Percentiles rank a stretch among this genome's conserved stretches.
Conservation (phyloP, 805 yeast species). For the Yueomyces sinensis region DNA sequence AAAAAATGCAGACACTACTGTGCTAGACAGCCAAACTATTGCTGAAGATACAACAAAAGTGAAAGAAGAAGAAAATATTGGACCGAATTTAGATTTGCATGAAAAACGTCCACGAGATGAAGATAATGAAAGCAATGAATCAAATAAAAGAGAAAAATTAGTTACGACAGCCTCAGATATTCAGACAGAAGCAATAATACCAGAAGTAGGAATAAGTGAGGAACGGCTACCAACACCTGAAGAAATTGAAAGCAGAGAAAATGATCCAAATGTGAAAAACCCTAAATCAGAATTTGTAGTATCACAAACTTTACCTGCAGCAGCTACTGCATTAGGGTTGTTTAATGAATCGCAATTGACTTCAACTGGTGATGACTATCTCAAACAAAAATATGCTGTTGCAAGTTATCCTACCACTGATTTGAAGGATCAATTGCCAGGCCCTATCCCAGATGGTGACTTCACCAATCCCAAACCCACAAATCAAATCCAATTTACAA, state of each 20-base stretch:
- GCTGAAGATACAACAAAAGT: neutral
- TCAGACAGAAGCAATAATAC: constrained; percentile 6
- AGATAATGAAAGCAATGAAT: constrained; percentile 1
- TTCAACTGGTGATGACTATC: constrained; percentile 58
- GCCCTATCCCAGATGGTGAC: constrained; percentile 76
- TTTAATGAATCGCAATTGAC: constrained; percentile 53
- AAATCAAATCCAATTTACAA: constrained; percentile 84
- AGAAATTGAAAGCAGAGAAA: constrained; percentile 25
- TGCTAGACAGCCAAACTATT: too few species aligned
- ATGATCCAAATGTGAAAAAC: constrained; percentile 49
- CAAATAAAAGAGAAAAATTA: neutral
- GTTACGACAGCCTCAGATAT: constrained; percentile 4
- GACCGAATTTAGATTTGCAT: neutral
- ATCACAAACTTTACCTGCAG: constrained; percentile 53
- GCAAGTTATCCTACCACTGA: constrained; percentile 80
- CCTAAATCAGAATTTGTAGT: constrained; percentile 68
- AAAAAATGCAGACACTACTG: constrained; percentile 4
- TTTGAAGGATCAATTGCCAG: constrained; percentile 66
- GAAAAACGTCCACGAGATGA: neutral
- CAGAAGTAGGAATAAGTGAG: constrained; percentile 12
- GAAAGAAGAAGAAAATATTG: too few species aligned
- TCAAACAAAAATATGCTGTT: constrained; percentile 71
- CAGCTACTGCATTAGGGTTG: constrained; percentile 51
- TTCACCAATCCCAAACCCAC: constrained; percentile 72
- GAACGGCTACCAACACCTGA: constrained; percentile 20